Percentiles rank a stretch among this genome's conserved stretches.
These are phyloP conservation scores for Schrenkiella parvula DNA, from an alignment of 345 rosid genomes.

Conservation along the genomic window DNA sequence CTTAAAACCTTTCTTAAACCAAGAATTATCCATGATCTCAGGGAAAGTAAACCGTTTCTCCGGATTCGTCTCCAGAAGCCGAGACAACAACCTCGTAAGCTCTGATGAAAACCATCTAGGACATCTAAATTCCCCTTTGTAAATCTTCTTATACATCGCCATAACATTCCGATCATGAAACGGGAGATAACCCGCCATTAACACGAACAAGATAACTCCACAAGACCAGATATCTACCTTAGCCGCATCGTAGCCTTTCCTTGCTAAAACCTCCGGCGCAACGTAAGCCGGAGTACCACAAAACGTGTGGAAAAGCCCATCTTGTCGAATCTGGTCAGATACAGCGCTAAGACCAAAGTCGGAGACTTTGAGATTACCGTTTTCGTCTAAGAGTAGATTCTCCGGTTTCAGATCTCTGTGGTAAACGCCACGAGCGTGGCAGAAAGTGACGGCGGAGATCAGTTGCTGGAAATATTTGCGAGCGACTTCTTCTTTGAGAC, in stretches of 20 bases:
- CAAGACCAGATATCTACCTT: constrained; percentile 94
- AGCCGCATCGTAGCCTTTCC: constrained; percentile 75
- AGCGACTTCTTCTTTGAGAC: constrained; percentile 63
- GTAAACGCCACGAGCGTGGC: constrained; percentile 78
- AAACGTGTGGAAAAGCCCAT: constrained; percentile 74
- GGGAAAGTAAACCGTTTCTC: constrained; percentile 60
- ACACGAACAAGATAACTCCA: constrained; percentile 75
- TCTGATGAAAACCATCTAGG: constrained; percentile 73
- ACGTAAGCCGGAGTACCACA: constrained; percentile 86
- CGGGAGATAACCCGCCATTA: constrained; percentile 70
- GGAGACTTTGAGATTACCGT: constrained; percentile 69
- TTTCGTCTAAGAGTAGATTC: constrained; percentile 66
- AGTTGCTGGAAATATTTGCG: constrained; percentile 75
- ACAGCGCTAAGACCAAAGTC: constrained; percentile 89
- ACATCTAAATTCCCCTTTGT: constrained; percentile 66
- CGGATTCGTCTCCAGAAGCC: constrained; percentile 67
- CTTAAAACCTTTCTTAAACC: constrained; percentile 76
- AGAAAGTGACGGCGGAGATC: constrained; percentile 68
- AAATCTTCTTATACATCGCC: constrained; percentile 76
- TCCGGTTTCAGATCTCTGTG: constrained; percentile 91
- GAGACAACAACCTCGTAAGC: constrained; percentile 42
- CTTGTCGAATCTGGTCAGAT: constrained; percentile 66
- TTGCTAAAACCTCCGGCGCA: constrained; percentile 78
- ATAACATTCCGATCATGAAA: constrained; percentile 78
- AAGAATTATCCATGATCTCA: constrained; percentile 64